These are phyloP conservation scores for Chlamydomonas sp. DNA, from an alignment of 139 green algal species.

Conservation along the genomic window DNA sequence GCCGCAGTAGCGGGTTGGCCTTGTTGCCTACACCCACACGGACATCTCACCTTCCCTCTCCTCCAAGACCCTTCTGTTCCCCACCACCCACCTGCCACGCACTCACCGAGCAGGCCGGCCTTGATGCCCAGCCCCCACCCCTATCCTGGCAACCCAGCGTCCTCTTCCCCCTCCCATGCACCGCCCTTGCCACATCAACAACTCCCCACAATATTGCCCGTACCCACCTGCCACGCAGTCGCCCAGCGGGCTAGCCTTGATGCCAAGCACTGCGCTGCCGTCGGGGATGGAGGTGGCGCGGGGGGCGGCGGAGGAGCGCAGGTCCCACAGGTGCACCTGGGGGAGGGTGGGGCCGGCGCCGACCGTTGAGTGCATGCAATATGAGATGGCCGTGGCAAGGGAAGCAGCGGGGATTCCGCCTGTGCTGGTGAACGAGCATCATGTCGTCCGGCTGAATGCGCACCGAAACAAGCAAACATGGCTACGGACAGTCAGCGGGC, in stretches of 20 bases:
- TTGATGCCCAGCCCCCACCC: too few relatives aligned
- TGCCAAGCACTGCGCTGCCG: conserved; percentile 11
- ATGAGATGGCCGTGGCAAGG: not conserved
- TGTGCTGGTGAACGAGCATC: too few relatives aligned
- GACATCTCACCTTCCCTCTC: too few relatives aligned
- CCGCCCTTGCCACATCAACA: not conserved
- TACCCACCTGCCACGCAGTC: conserved; percentile 43
- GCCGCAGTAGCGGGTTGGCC: too few relatives aligned
- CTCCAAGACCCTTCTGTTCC: too few relatives aligned
- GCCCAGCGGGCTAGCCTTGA: conserved; percentile 26
- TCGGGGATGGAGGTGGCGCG: conserved; percentile 10
- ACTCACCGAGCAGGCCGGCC: too few relatives aligned
- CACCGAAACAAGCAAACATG: too few relatives aligned
- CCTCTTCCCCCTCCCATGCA: not conserved
- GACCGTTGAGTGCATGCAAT: not conserved
- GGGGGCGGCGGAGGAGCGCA: conserved; percentile 12
- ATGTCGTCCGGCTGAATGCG: too few relatives aligned
- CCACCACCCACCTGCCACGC: too few relatives aligned
- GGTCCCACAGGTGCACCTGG: conserved; percentile 42
- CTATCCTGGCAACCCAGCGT: not conserved
- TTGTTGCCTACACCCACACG: too few relatives aligned
- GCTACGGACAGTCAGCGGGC: too few relatives aligned
- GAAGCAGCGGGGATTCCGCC: too few relatives aligned
- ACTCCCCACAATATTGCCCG: not conserved
- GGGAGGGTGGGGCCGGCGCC: not conserved